A percentile compares a stretch with the other conserved stretches of the same genome.
Evolutionary conservation across 1,284 basidiomycete genomes (phyloP).

Genomic region (Ceratobasidium sp.): DNA sequence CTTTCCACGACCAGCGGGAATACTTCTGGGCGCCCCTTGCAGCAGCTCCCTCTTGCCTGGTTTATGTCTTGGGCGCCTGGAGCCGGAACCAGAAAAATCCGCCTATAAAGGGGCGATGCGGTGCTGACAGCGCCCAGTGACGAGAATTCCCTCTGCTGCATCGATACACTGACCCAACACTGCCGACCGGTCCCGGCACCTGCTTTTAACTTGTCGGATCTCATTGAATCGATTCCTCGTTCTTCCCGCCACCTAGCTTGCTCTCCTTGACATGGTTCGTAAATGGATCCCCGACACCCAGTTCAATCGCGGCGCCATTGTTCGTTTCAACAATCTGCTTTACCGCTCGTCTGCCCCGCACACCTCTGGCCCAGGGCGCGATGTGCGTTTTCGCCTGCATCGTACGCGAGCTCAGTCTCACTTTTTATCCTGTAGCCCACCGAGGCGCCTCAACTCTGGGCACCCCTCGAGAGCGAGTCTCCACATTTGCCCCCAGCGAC

Average conservation of each 20-base stretch:
- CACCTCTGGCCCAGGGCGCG: slow-evolving; percentile 24
- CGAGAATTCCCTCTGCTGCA: slow-evolving; percentile 25
- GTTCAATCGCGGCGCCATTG: slow-evolving; percentile 29
- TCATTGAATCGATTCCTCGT: background rate
- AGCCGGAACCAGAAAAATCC: slow-evolving; percentile 17
- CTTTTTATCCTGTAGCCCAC: slow-evolving; percentile 11
- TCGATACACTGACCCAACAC: background rate
- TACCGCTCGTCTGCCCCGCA: slow-evolving; percentile 29
- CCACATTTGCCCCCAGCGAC: background rate
- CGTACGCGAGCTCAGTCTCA: background rate
- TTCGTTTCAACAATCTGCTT: slow-evolving; percentile 29
- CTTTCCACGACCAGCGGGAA: background rate
- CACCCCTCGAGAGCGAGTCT: background rate
- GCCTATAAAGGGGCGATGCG: background rate
- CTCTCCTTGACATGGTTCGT: slow-evolving; percentile 23
- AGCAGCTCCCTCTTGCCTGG: background rate
- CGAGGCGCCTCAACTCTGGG: slow-evolving; percentile 35
- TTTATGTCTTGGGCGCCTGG: slow-evolving; percentile 28
- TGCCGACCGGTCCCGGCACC: background rate
- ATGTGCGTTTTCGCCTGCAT: slow-evolving; percentile 2
- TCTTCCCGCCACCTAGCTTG: background rate
- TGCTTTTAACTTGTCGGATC: background rate
- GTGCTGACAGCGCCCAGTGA: slow-evolving; percentile 32
- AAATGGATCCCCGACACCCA: slow-evolving; percentile 35
- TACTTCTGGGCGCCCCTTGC: background rate